Evolutionary conservation across 805 yeast species (phyloP), one percentile per base, ranked within the genome.

Genomic region (Cyberlindnera veronae): DNA sequence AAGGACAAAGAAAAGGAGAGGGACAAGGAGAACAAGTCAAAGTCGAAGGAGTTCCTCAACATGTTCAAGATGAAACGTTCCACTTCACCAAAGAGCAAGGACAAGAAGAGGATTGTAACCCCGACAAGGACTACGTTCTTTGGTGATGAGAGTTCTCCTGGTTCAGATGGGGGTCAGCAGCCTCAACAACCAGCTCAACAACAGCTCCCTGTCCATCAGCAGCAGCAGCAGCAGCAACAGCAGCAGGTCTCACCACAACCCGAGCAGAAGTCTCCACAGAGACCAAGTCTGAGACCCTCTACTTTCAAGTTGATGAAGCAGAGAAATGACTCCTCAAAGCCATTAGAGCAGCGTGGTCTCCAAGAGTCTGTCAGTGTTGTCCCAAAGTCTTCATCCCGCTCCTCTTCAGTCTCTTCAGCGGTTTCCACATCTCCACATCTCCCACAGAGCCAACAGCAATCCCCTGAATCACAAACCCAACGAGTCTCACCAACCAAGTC

Each of bases 21-120:
- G n/a, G 40, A 41, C 13, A 34, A 39, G 20, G 32, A 41, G 42
- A 42, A 42, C 21, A 42, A 50, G 38, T 48, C 53, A 3, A 54
- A 51, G 38, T 50, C 56, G 3, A 54, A 54, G 32, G 58, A 54
- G 7, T 51, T 56, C 27, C 29, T 56, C 16, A 56, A 49, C 32
- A 36, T 54, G 42, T 56, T 56, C 46, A 54, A 54, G 32, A 54
- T 43, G 57, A 54, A 51, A 30, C 45, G 55, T 27, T 48, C 57
- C 3, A 39, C 49, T n/a, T 45, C 54, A 2, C 50, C 56, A 23
- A 50, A 51, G 35, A 17, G 29, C 2, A 41, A 44, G 26, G 48
- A 51, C 8, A 44, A 43, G 26, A 42, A 26, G 30, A 34, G 31
- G 12, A 22, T 32, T n/a, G n/a, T 20, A 10, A 38, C 47, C 2